Base-by-base conservation (phyloP, 2,329 filamentous ascomycete genomes). In the Hirsutella rhossiliensis region DNA sequence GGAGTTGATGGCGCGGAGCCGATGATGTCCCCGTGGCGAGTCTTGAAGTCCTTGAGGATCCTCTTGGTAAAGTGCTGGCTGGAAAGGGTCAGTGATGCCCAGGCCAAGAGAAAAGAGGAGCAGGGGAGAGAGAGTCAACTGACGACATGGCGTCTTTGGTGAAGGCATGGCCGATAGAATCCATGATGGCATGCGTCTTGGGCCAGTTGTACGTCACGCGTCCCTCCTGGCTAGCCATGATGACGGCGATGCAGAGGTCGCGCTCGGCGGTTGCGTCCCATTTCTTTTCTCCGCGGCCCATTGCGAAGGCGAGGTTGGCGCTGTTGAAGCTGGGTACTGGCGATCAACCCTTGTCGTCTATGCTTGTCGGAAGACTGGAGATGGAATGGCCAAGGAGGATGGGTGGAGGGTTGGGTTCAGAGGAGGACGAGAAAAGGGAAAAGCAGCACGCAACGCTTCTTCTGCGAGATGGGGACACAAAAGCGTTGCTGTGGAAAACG, bases 1-100 rank as follows among this genome's bases (percentile, higher is more conserved):
- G 51, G 44, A 6, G 48, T 41, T 2, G 50, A 32, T 6, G 50
- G n/a, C n/a, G 49, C 41, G 32, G 42, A 30, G 9, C 36, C 28
- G 13, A 40, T 7, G 2, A 39, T 45, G 17, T 46, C 43, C 32
- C 51, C 54, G 43, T 56, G 51, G 12, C 60, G 60, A 17, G 41
- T 42, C 34, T 56, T 60, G 52, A 62, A 64, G 7, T 62, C 54
- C 32, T 56, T 60, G 47, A 65, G 51, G 48, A 67, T 60, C 18
- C 50, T 48, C 50, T 67, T 67, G 49, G 54, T 56, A 50, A 62
- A 66, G 40, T 63, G 63, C 50, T 67, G 64, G 3, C 64, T 67
- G n/a, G 5, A 12, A 12, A 11, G 19, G n/a, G 20, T 11, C 18
- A 27, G 19, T 11, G n/a, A 27, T n/a, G 37, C 18, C 4, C n/a